These are phyloP conservation scores for Cercospora citrullina DNA, from an alignment of 2,329 filamentous ascomycete species.

Conservation along the genomic window DNA sequence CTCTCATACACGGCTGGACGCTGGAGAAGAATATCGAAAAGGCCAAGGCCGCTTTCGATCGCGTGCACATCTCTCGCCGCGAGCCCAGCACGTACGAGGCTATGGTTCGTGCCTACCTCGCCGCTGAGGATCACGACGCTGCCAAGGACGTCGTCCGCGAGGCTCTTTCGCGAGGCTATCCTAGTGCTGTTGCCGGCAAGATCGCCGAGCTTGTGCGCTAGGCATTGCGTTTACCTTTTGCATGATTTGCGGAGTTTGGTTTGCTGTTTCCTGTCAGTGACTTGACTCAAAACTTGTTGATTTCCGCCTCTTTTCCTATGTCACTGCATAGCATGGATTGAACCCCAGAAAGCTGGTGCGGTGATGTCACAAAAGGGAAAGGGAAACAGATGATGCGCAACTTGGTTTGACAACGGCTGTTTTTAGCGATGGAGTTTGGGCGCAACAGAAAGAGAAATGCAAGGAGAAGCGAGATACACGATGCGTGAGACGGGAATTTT, in stretches of 20 bases:
- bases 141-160: slow-evolving; percentile 82
- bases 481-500: no score
- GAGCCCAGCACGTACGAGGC: slow-evolving; percentile 98
- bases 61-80: slow-evolving; percentile 73
- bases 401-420: slow-evolving; percentile 11
- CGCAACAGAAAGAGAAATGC: no score
- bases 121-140: slow-evolving; percentile 73
- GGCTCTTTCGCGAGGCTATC: slow-evolving; percentile 88
- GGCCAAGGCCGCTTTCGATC: slow-evolving; percentile 75
- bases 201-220: slow-evolving; percentile 76
- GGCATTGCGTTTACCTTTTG: slow-evolving; percentile 3
- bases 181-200: slow-evolving; percentile 87
- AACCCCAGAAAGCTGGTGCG: slow-evolving; percentile 5
- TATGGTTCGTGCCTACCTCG: slow-evolving; percentile 91
- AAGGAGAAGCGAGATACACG: no score
- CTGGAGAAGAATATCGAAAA: slow-evolving; percentile 76
- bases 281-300: neutral
- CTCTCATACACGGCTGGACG: slow-evolving; percentile 95
- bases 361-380: neutral
- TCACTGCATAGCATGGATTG: slow-evolving; percentile 14
- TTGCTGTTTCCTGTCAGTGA: neutral
- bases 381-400: neutral
- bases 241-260: slow-evolving; percentile 2
- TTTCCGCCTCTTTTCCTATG: slow-evolving; percentile 9
- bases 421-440: slow-evolving; percentile 23